A percentile compares a stretch with the other conserved stretches of the same genome.
These are phyloP conservation scores for Aspergillus awamori DNA, from an alignment of 2,329 filamentous ascomycete genomes.

Conservation along the genomic window DNA sequence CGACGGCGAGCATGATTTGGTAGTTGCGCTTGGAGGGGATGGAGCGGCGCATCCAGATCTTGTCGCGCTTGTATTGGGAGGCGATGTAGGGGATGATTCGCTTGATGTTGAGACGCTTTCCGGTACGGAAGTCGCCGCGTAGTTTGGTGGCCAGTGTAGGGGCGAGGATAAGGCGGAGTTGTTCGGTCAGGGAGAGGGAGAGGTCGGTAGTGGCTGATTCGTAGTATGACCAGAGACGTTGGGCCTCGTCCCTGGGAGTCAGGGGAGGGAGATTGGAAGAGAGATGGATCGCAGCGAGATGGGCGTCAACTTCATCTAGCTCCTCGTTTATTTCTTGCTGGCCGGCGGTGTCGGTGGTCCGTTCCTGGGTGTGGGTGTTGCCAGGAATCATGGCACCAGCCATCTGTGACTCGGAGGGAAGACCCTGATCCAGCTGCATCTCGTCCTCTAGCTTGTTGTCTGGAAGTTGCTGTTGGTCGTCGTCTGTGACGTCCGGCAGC, in stretches of 20 bases:
- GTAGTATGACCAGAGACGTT: slow-evolving; percentile 81
- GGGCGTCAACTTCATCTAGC: slow-evolving; percentile 53
- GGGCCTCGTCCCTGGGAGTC: slow-evolving; percentile 60
- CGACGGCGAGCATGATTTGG: slow-evolving; percentile 95
- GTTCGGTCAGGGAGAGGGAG: slow-evolving; percentile 86
- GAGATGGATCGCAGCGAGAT: slow-evolving; percentile 74
- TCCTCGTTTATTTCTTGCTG: slow-evolving; percentile 50
- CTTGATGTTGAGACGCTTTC: slow-evolving; percentile 98
- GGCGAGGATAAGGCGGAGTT: slow-evolving; percentile 90
- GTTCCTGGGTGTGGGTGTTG: slow-evolving; percentile 40
- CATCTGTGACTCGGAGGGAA: slow-evolving; percentile 43
- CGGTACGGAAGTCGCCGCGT: slow-evolving; percentile 93
- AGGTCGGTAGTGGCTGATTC: slow-evolving; percentile 82
- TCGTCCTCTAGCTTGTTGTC: slow-evolving; percentile 54
- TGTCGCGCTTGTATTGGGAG: slow-evolving; percentile 97
- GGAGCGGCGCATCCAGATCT: slow-evolving; percentile 97
- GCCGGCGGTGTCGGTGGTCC: slow-evolving; percentile 32
- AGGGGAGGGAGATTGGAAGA: slow-evolving; percentile 51
- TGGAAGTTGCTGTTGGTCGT: slow-evolving; percentile 43
- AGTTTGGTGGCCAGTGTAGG: slow-evolving; percentile 96
- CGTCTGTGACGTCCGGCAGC: slow-evolving; percentile 56
- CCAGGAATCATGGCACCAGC: slow-evolving; percentile 59
- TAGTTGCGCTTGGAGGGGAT: slow-evolving; percentile 93
- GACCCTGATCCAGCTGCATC: slow-evolving; percentile 43
- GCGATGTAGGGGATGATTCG: slow-evolving; percentile 99